phyloP scores from a whole-genome alignment of 257 asterid species.

The Capsicum chinense region DNA sequence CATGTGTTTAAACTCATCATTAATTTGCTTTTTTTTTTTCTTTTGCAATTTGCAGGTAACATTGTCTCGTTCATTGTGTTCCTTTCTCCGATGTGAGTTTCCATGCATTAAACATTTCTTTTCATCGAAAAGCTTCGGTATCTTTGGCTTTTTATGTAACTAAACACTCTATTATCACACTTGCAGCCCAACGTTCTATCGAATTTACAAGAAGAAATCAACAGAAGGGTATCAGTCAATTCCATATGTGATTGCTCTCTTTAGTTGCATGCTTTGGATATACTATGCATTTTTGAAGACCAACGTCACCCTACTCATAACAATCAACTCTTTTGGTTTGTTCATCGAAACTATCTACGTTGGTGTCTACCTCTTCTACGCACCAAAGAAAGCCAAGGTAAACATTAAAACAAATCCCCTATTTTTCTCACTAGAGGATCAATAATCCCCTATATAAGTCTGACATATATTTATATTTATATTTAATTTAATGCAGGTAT shows the following conservation, averaged over 20 bases:
- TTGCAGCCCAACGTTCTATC: conserved; percentile 49
- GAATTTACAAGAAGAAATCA: conserved; percentile 56
- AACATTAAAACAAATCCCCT: too few species aligned
- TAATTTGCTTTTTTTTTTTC: background rate
- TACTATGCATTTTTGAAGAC: conserved; percentile 54
- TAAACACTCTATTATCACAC: background rate
- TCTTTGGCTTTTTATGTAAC: background rate
- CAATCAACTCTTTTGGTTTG: conserved; percentile 55
- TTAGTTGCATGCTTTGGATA: conserved; percentile 62
- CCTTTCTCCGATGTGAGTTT: conserved; percentile 60
- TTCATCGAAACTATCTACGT: conserved; percentile 51
- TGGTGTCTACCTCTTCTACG: conserved; percentile 45
- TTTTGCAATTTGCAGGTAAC: conserved; percentile 25
- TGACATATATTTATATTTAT: background rate
- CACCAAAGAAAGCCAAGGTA: conserved; percentile 48
- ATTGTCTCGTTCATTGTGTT: conserved; percentile 54
- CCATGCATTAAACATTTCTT: too few species aligned
- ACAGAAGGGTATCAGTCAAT: conserved; percentile 51
- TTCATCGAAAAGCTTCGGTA: too few species aligned
- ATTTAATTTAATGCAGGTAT: conserved; percentile 42
- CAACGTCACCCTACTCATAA: conserved; percentile 50
- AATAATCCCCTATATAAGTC: background rate
- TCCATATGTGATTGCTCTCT: conserved; percentile 52
- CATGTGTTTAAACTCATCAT: background rate
- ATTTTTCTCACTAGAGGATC: too few species aligned